Percentiles rank a stretch among this genome's conserved stretches.
Evolutionary conservation across 2,329 filamentous ascomycete species (phyloP).

Genomic region (Neopestalotiopsis sp.): DNA sequence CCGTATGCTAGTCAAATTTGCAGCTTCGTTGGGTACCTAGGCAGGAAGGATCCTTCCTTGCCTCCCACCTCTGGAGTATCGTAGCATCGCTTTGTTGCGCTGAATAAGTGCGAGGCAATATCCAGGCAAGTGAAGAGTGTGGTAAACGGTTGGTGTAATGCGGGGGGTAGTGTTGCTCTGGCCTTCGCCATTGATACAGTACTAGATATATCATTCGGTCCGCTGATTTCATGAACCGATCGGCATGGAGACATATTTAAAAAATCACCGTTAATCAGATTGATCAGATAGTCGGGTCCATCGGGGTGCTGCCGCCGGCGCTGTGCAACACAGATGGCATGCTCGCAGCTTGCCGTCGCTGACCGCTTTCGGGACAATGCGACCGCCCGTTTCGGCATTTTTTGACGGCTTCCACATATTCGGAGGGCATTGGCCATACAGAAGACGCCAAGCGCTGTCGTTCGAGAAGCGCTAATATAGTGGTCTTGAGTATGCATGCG

Average conservation of each 20-base stretch:
- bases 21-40: neutral
- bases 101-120: neutral
- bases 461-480: slow-evolving; percentile 4
- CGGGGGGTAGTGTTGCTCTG: no score
- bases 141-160: no score
- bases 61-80: neutral
- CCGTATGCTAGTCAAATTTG: slow-evolving; percentile 4
- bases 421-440: neutral
- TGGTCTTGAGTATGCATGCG: neutral
- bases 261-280: no score
- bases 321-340: no score
- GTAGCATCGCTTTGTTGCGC: neutral
- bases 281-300: no score
- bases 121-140: neutral
- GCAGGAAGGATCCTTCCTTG: slow-evolving; percentile 1
- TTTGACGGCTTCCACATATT: neutral
- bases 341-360: neutral
- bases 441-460: neutral
- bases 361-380: slow-evolving; percentile 2
- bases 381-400: neutral
- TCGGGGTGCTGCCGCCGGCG: no score
- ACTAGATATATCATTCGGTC: no score
- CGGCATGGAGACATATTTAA: no score
- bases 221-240: no score
- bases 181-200: no score